Percentiles rank a stretch among this genome's conserved stretches.
Evolutionary conservation across 2,329 filamentous ascomycete species (phyloP).

Genomic region (Paecilomyces dactylethromorphus): DNA sequence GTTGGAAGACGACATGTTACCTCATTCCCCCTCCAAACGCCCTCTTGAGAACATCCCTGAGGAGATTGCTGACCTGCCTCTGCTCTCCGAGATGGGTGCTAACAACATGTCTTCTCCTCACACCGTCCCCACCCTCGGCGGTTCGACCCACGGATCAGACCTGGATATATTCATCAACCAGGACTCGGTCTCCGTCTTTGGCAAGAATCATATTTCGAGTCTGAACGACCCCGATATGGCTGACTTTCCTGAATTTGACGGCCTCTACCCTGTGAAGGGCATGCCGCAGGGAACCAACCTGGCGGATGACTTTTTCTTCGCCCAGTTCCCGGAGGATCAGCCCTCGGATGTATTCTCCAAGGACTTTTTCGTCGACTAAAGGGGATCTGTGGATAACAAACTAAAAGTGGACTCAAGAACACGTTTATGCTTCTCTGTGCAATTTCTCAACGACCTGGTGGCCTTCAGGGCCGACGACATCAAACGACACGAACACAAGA

Average conservation of each 20-base stretch:
- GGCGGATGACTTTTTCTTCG: slow-evolving; percentile 28
- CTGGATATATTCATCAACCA: slow-evolving; percentile 36
- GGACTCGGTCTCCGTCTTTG: slow-evolving; percentile 21
- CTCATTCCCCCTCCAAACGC: slow-evolving; percentile 26
- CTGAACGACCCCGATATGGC: slow-evolving; percentile 23
- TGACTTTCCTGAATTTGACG: slow-evolving; percentile 29
- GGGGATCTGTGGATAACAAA: background rate
- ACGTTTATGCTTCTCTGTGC: background rate
- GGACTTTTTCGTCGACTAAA: background rate
- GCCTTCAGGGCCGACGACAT: background rate
- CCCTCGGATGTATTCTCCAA: background rate
- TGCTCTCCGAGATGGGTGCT: slow-evolving; percentile 23
- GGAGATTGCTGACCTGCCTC: slow-evolving; percentile 20
- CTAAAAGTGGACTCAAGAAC: background rate
- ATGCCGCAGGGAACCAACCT: slow-evolving; percentile 16
- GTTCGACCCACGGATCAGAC: slow-evolving; percentile 28
- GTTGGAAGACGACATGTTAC: slow-evolving; percentile 30
- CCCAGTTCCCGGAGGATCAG: slow-evolving; percentile 18
- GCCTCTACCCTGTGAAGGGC: slow-evolving; percentile 26
- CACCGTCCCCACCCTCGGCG: slow-evolving; percentile 26
- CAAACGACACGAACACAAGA: slow-evolving; percentile 1
- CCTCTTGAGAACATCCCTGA: slow-evolving; percentile 23
- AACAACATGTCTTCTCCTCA: slow-evolving; percentile 31
- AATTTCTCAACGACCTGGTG: background rate
- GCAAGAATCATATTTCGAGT: slow-evolving; percentile 22